Conservation (phyloP, 768 basidiomycete genomes). For the Sporobolomyces pararoseus region DNA sequence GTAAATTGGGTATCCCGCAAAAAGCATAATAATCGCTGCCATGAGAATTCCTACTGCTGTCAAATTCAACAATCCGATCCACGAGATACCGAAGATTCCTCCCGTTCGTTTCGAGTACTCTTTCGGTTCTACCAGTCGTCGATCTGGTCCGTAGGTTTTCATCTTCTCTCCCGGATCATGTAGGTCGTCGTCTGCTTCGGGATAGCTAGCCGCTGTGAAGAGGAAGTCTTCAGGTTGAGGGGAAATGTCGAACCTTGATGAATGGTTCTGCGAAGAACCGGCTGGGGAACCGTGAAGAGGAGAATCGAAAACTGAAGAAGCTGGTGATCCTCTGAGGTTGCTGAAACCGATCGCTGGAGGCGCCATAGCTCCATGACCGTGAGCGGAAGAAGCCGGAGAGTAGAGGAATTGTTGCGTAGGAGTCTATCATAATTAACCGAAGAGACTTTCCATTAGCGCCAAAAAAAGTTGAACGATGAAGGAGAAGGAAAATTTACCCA, state of each 20-base stretch:
- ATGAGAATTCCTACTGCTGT: constrained; percentile 68
- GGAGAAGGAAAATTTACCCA: constrained; percentile 15
- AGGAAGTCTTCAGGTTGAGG: constrained; percentile 23
- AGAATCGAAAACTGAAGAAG: constrained; percentile 6
- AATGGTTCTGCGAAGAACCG: not conserved
- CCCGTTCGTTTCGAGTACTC: constrained; percentile 61
- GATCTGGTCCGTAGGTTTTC: constrained; percentile 52
- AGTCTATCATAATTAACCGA: no score
- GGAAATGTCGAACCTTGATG: constrained; percentile 15
- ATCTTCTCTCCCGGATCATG: constrained; percentile 32
- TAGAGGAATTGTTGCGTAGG: constrained; percentile 28
- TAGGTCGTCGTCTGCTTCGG: constrained; percentile 36
- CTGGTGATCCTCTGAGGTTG: constrained; percentile 1
- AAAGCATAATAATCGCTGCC: constrained; percentile 67
- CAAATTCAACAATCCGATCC: constrained; percentile 75
- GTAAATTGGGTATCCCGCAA: constrained; percentile 82
- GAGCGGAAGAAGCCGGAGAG: constrained; percentile 3
- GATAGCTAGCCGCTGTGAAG: constrained; percentile 11
- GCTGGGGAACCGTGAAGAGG: constrained; percentile 16
- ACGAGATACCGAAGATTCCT: constrained; percentile 58
- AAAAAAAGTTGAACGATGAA: not conserved
- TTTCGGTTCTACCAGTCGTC: constrained; percentile 53
- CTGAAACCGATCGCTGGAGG: not conserved
- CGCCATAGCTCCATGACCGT: constrained; percentile 8
- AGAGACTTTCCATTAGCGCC: no score